Evolutionary conservation across 176 grass and related monocot species (phyloP).

Genomic region (Saccharum officinarum): DNA sequence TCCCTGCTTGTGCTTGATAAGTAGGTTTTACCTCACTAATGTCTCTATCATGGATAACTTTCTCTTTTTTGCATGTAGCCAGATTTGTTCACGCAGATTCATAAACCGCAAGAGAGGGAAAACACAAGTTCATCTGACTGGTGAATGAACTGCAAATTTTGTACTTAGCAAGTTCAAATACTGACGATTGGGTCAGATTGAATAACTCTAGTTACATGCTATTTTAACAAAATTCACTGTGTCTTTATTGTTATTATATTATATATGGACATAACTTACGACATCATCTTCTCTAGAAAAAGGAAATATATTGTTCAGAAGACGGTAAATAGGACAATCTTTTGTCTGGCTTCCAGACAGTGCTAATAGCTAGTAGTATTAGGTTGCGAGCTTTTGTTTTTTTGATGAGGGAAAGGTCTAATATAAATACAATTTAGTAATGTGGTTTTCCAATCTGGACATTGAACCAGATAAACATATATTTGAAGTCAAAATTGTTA

Average conservation of each 20-base stretch:
- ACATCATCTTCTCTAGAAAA: too few species aligned
- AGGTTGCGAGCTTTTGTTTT: not conserved
- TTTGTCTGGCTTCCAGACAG: not conserved
- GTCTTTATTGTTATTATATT: not conserved
- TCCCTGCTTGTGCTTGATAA: slow-evolving; percentile 15
- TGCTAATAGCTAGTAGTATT: not conserved
- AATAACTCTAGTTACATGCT: not conserved
- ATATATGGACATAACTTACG: too few species aligned
- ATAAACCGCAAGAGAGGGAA: not conserved
- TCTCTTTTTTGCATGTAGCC: not conserved
- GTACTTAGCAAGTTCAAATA: not conserved
- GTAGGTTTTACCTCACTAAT: slow-evolving; percentile 36
- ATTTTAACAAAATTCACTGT: not conserved
- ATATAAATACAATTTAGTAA: not conserved
- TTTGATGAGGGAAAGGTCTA: not conserved
- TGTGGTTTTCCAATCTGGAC: not conserved
- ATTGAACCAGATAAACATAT: not conserved
- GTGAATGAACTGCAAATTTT: not conserved
- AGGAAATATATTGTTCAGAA: not conserved
- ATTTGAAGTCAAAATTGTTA: slow-evolving; percentile 26
- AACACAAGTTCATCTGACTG: not conserved
- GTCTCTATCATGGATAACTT: not conserved
- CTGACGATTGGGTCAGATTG: not conserved
- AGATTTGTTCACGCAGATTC: not conserved
- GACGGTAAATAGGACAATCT: not conserved